Conservation (phyloP, 495 filamentous ascomycete genomes). For the Pyrenula aspistea region DNA sequence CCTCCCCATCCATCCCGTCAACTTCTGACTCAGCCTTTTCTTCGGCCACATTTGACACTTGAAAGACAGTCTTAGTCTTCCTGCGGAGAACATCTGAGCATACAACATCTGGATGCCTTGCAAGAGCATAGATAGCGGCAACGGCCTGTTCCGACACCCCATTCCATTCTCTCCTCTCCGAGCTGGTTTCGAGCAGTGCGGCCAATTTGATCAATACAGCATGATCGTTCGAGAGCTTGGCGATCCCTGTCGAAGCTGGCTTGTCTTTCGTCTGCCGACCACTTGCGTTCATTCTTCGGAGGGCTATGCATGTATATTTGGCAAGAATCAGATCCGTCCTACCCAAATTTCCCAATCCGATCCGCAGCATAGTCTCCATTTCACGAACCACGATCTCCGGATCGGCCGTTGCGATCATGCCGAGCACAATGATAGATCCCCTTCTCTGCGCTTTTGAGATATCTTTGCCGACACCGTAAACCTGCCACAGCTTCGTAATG, state of each 20-base stretch:
- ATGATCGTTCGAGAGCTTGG: conserved; percentile 84
- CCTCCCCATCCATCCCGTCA: conserved; percentile 15
- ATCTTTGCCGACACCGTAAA: conserved; percentile 87
- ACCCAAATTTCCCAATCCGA: conserved; percentile 73
- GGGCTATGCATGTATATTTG: conserved; percentile 87
- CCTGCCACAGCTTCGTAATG: conserved; percentile 88
- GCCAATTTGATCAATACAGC: conserved; percentile 69
- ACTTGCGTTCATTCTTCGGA: conserved; percentile 78
- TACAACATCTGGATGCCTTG: conserved; percentile 86
- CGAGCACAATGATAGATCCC: conserved; percentile 89
- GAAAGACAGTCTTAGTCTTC: conserved; percentile 77
- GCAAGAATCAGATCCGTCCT: conserved; percentile 75
- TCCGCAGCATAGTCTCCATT: conserved; percentile 84
- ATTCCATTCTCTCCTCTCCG: conserved; percentile 91
- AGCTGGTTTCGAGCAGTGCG: conserved; percentile 69
- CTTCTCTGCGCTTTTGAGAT: conserved; percentile 87
- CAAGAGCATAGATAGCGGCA: conserved; percentile 86
- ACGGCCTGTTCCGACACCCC: conserved; percentile 97
- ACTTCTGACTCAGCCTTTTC: conserved; percentile 21
- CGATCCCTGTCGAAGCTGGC: conserved; percentile 50
- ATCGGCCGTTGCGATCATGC: conserved; percentile 89
- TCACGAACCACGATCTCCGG: conserved; percentile 88
- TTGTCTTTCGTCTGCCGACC: conserved; percentile 60
- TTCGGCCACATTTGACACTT: conserved; percentile 11
- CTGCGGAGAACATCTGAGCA: conserved; percentile 85